Evolutionary conservation across 805 yeast genomes (phyloP), one percentile per base, ranked within the genome.

Genomic region (Metschnikowia lachancei): DNA sequence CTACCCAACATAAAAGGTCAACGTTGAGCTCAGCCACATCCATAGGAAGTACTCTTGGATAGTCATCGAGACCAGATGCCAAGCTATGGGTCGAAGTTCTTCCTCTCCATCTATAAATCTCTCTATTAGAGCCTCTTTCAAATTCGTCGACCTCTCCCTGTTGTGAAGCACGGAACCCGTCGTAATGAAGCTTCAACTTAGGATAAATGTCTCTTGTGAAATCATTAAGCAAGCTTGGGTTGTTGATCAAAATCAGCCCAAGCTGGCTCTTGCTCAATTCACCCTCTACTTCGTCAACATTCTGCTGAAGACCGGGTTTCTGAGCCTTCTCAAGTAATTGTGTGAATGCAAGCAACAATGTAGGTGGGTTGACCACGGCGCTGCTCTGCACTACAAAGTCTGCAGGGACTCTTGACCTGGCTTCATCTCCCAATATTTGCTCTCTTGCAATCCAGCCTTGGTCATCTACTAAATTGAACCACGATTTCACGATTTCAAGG

Each of bases 371-470:
- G 8, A 97, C 97, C 59, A 87, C 84, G 48, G 83, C 78, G 3
- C 96, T 95, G 62, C 85, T 86, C 66, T 94, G 99, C 10, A 81
- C 85, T 55, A 78, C 84, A 62, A 92, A 92, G 52, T 85, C 87
- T 7, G 62, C 70, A 0, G 98, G 98, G 4, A 94, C 98, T 58
- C 85, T 82, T 37, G 85, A 77, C 61, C 98, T 78, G 32, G 92
- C 90, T 63, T 94, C 98, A 6, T 82, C 83, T 1, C 99, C 99
- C 37, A 94, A 72, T 26, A 94, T 92, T 58, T 89, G 95, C 63
- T 94, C 99, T 51, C 99, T 77, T 1, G 96, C 97, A 55, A 94
- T 86, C 97, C 98, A 94, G 0, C 99, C 99, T 52, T 85, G 83
- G 1, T 83, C 87, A 62, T 92, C 97, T 51, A 90, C 87, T 34